Evolutionary conservation across 2,329 filamentous ascomycete species (phyloP).

Genomic region (Davidsoniella virescens): DNA sequence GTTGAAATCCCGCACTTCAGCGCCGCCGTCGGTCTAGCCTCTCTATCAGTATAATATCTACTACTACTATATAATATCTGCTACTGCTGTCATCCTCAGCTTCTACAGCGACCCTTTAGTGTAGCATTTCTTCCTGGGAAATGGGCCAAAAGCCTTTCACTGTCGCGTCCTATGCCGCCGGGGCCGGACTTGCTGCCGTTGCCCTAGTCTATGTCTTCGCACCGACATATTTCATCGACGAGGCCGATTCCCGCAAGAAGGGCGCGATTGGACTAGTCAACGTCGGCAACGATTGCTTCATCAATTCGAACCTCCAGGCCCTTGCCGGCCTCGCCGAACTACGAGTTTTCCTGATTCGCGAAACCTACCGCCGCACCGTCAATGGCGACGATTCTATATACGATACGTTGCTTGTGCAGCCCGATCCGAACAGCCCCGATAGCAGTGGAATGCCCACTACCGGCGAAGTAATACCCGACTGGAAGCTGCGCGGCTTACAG

Average conservation of each 20-base stretch:
- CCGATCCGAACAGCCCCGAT: constrained; percentile 19
- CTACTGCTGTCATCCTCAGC: neutral
- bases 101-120: neutral
- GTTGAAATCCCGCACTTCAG: neutral
- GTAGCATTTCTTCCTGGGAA: neutral
- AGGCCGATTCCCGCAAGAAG: constrained; percentile 53
- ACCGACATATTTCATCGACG: constrained; percentile 91
- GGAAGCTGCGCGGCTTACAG: constrained; percentile 55
- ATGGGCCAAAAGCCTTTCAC: constrained; percentile 23
- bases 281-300: constrained; percentile 89
- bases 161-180: constrained; percentile 75
- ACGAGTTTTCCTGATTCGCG: constrained; percentile 78
- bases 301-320: constrained; percentile 90
- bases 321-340: constrained; percentile 80
- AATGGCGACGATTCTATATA: constrained; percentile 61
- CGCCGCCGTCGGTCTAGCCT: neutral
- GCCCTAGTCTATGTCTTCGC: constrained; percentile 95
- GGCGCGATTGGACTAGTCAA: constrained; percentile 80
- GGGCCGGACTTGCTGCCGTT: constrained; percentile 84
- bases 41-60: neutral
- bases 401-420: constrained; percentile 36
- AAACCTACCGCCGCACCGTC: constrained; percentile 68
- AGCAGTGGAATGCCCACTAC: neutral
- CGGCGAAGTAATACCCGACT: constrained; percentile 27
- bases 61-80: neutral